Evolutionary conservation across 805 yeast species (phyloP).

Genomic region (Metschnikowia gruessii): DNA sequence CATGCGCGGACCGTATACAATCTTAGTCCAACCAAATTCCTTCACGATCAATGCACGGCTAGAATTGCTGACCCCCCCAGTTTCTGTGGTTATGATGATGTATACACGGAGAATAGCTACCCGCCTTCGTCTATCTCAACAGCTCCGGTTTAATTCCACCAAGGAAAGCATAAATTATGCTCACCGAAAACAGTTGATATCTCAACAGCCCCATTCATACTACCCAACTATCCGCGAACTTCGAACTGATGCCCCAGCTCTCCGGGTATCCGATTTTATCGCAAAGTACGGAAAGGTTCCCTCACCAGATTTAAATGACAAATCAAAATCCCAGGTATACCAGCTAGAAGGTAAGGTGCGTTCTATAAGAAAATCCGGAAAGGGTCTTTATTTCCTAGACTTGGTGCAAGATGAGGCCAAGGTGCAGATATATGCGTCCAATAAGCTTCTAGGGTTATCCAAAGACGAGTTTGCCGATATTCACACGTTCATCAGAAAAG

Average conservation of each 20-base stretch:
- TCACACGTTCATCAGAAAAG: constrained; percentile 53
- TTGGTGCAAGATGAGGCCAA: constrained; percentile 54
- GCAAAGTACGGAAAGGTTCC: constrained; percentile 23
- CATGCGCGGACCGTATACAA: no score
- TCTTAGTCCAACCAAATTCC: no score
- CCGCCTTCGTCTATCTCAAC: background rate
- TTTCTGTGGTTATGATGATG: background rate
- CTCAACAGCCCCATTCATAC: constrained; percentile 10
- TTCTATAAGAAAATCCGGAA: constrained; percentile 62
- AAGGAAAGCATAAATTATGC: constrained; percentile 13
- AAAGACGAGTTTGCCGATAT: constrained; percentile 39
- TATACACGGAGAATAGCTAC: background rate
- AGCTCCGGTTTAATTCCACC: constrained; percentile 9
- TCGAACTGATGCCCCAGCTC: constrained; percentile 1
- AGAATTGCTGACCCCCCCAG: no score
- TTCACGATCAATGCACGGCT: no score
- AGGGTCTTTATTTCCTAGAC: constrained; percentile 68
- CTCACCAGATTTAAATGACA: constrained; percentile 16
- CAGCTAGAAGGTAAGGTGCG: constrained; percentile 54
- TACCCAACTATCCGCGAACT: constrained; percentile 16
- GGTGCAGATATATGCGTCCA: constrained; percentile 63
- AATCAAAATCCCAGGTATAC: constrained; percentile 4
- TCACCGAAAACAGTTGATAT: constrained; percentile 12
- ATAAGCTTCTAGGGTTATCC: constrained; percentile 42
- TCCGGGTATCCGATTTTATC: constrained; percentile 43